phyloP scores from a whole-genome alignment of 2,329 filamentous ascomycete genomes.

The Dryadomyces quercus-mongolicae region DNA sequence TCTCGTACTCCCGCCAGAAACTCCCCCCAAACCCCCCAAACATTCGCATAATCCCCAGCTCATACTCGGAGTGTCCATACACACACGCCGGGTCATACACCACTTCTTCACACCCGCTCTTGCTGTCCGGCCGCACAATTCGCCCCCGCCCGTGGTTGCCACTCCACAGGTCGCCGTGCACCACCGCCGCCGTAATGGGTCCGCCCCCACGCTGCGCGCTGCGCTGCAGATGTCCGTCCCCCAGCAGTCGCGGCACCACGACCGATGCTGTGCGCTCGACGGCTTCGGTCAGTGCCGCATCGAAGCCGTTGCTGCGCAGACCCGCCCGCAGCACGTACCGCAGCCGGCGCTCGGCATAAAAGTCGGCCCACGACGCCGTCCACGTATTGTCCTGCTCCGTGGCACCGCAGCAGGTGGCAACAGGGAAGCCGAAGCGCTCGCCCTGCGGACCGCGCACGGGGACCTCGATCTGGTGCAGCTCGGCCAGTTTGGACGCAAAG shows the following conservation, averaged over 20 bases:
- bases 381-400: constrained; percentile 72
- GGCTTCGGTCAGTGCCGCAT: constrained; percentile 46
- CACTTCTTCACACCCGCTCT: constrained; percentile 45
- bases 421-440: constrained; percentile 72
- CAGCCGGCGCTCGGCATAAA: constrained; percentile 69
- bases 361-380: constrained; percentile 65
- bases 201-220: constrained; percentile 23
- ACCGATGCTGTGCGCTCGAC: constrained; percentile 50
- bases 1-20: constrained; percentile 71
- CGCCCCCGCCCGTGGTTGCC: constrained; percentile 64
- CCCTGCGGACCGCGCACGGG: constrained; percentile 42
- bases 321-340: constrained; percentile 48
- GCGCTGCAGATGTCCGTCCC: constrained; percentile 44
- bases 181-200: constrained; percentile 59
- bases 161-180: constrained; percentile 91
- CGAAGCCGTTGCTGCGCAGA: constrained; percentile 49
- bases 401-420: constrained; percentile 75
- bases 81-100: constrained; percentile 72
- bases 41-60: constrained; percentile 91
- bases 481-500: constrained; percentile 65
- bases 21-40: constrained; percentile 70
- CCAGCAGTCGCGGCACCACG: constrained; percentile 68
- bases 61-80: constrained; percentile 82
- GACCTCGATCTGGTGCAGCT: constrained; percentile 64
- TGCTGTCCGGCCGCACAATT: constrained; percentile 27